Evolutionary conservation across 768 basidiomycete genomes (phyloP), one percentile per base, ranked within the genome.

Genomic region (Boletus subcaerulescens): DNA sequence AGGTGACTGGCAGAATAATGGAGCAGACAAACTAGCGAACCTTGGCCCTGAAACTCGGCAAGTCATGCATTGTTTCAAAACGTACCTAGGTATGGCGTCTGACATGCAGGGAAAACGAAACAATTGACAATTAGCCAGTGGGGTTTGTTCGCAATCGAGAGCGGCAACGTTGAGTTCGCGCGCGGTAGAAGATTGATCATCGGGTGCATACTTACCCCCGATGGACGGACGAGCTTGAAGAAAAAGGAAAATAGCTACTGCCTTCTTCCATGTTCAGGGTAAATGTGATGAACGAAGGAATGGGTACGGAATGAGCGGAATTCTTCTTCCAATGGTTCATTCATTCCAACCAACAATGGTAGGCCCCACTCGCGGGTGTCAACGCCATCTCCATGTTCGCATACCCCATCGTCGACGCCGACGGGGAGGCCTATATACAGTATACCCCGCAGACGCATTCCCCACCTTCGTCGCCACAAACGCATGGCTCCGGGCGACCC

Each of bases 101-200:
- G 24, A 52, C 38, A 54, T 42, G 35, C 7, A 26, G 40, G 48
- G 29, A 29, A 29, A 29, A 9, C 12, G 29, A 48, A 24, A 45
- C 20, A 26, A 52, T 52, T 17, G 20, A 45, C 20, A 26, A 52
- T 52, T 17, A 39, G 31, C 38, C 50, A 35, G 43, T 49, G 52
- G 60, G 46, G 46, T 38, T 56, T 48, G 42, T 50, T 57, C 54
- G 52, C 52, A 18, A 53, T 59, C 45, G 52, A 55, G 45, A 48
- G 40, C 17, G 55, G 48, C 64, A 65, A 65, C 64, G 63, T 66
- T 65, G 64, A 39, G 44, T 55, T 51, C 64, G 49, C 46, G 57
- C 64, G 55, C 40, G 41, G 51, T 41, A 54, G 63, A 65, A 65
- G 64, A 63, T 63, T 63, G 63, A 65, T 64, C 43, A 64, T 64